Base-by-base conservation (phyloP, 495 filamentous ascomycete species). In the Xylaria cubensis region DNA sequence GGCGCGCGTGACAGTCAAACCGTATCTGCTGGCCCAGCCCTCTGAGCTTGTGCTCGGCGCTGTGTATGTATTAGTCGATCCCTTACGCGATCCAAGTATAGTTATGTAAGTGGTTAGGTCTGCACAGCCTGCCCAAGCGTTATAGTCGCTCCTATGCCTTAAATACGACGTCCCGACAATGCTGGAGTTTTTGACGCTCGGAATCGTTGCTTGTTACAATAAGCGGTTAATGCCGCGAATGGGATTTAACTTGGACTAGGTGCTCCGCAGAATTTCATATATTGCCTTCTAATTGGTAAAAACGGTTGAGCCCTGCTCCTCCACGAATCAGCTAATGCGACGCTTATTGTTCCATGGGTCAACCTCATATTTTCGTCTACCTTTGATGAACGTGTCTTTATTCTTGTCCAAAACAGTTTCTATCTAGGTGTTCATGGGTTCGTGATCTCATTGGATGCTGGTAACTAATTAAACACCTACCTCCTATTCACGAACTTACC, bases 261-360 rank as follows among this genome's bases (percentile, higher is more conserved):
- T 39, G 61, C 61, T 64, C 61, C 36, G 61, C 61, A 64, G n/a
- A 44, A 42, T 24, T 42, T 24, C 21, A 17, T 29, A 26, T 44
- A 29, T 44, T 44, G n/a, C 17, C 58, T 61, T n/a, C 29, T 61
- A 7, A 61, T 61, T 44, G 61, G 61, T 44, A 64, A 29, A 24
- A 29, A 44, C 17, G 15, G 21, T 32, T 34, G 34, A 50, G 24
- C 63, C 63, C 63, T 48, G 39, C 13, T 41, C 17, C n/a, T 29
- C 63, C 63, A 50, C 42, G 63, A 65, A 65, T 65, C 42, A 65
- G 26, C 21, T 13, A 17, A 41, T 19, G 63, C 63, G 8, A 48
- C 63, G 42, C 39, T 17, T 17, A 5, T 34, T 21, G 26, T 64
- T 44, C 10, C 42, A 50, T 64, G 36, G n/a, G 61, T n/a, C 42